phyloP scores from a whole-genome alignment of 2,329 filamentous ascomycete genomes.

The Talaromyces verruculosus region DNA sequence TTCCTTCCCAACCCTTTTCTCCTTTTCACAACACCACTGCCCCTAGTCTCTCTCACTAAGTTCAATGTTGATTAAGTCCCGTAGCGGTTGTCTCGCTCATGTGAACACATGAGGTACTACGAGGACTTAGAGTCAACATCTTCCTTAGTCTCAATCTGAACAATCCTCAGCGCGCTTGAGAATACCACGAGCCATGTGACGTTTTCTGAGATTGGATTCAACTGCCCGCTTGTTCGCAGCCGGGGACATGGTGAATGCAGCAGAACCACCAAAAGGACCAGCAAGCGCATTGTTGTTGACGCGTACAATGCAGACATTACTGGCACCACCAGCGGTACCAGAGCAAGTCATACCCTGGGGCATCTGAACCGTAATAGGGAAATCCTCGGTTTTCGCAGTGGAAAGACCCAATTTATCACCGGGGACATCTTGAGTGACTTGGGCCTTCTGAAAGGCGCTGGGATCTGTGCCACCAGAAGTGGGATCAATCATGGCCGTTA shows the following conservation, averaged over 20 bases:
- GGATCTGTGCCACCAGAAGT: conserved; percentile 64
- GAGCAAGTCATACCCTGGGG: conserved; percentile 67
- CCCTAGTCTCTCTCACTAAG: not conserved
- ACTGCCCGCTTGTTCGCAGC: conserved; percentile 13
- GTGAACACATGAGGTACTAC: not conserved
- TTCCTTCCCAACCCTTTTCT: not conserved
- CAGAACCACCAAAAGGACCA: conserved; percentile 67
- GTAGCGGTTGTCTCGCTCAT: not conserved
- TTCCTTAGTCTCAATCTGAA: not conserved
- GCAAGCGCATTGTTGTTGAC: conserved; percentile 62
- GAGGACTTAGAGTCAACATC: not conserved
- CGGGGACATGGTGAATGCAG: conserved; percentile 60
- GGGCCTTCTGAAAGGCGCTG: conserved; percentile 59
- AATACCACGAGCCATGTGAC: conserved; percentile 18
- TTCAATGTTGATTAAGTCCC: not conserved
- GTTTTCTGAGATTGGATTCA: conserved; percentile 12
- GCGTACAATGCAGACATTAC: conserved; percentile 65
- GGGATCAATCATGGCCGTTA: conserved; percentile 60
- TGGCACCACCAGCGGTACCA: conserved; percentile 57
- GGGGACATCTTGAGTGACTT: conserved; percentile 62
- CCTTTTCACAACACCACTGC: not conserved
- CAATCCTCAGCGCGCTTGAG: conserved; percentile 4
- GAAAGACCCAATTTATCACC: conserved; percentile 61
- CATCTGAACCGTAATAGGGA: conserved; percentile 65
- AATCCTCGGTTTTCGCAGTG: conserved; percentile 61